phyloP scores from a whole-genome alignment of 78 protist genomes.

The Polysphondylium violaceum region DNA sequence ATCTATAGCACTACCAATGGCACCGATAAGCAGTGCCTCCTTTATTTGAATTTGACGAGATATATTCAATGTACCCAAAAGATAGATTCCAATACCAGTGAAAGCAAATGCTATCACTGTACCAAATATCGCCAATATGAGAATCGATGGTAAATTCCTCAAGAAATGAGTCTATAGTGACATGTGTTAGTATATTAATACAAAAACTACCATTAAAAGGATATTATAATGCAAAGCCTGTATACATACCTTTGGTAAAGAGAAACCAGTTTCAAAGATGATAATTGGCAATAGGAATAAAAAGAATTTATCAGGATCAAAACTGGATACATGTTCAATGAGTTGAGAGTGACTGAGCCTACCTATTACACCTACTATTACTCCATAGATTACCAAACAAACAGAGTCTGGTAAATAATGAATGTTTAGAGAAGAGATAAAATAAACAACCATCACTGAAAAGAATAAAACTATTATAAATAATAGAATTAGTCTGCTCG shows the following conservation, averaged over 20 bases:
- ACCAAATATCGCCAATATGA: constrained; percentile 90
- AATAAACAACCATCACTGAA: constrained; percentile 10
- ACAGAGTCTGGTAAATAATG: constrained; percentile 63
- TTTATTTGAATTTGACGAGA: not conserved
- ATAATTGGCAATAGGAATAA: constrained; percentile 94
- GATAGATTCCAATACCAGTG: constrained; percentile 33
- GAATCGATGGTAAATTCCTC: constrained; percentile 85
- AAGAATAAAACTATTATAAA: constrained; percentile 4
- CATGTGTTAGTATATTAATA: too few relatives aligned
- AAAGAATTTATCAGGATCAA: constrained; percentile 88
- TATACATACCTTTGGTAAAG: too few relatives aligned
- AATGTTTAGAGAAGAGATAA: not conserved
- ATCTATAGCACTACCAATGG: constrained; percentile 86
- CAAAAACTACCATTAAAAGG: too few relatives aligned
- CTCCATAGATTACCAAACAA: constrained; percentile 27
- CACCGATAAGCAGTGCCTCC: not conserved
- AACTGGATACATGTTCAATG: constrained; percentile 3
- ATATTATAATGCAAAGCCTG: too few relatives aligned
- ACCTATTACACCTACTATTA: constrained; percentile 29
- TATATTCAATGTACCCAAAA: constrained; percentile 16
- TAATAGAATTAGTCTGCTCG: constrained; percentile 4
- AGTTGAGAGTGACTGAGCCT: not conserved
- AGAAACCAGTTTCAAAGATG: constrained; percentile 95
- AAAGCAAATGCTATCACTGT: constrained; percentile 87
- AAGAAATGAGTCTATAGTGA: constrained; percentile 82